Percentiles rank a stretch among this genome's conserved stretches.
These are phyloP conservation scores for Mycena amicta DNA, from an alignment of 768 basidiomycete species.

Conservation along the genomic window DNA sequence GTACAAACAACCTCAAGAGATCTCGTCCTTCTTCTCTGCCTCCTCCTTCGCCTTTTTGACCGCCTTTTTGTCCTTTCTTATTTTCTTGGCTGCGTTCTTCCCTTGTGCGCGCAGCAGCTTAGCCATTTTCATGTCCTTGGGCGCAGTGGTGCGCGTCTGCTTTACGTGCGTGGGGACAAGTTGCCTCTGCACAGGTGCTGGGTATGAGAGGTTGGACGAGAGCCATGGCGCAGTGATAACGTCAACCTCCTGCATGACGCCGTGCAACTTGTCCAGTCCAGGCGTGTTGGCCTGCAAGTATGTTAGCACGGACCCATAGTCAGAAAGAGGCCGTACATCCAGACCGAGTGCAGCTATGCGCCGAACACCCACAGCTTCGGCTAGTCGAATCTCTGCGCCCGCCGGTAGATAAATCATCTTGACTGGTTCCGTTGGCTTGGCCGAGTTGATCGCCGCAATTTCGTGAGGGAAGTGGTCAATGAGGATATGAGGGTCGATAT, in stretches of 20 bases:
- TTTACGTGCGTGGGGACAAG: conserved; percentile 80
- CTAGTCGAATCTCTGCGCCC: conserved; percentile 64
- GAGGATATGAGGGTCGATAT: conserved; percentile 72
- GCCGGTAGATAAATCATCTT: conserved; percentile 67
- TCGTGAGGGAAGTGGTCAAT: conserved; percentile 77
- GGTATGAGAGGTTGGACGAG: conserved; percentile 28
- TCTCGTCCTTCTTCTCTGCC: not conserved
- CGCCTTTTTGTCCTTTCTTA: conserved; percentile 21
- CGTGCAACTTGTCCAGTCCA: conserved; percentile 34
- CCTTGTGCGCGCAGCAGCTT: conserved; percentile 59
- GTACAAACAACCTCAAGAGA: not conserved
- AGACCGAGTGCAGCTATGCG: conserved; percentile 69
- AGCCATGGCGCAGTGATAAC: conserved; percentile 69
- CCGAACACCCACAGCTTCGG: conserved; percentile 64
- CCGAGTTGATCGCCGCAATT: conserved; percentile 75
- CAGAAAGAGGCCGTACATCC: conserved; percentile 49
- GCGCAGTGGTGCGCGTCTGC: conserved; percentile 75
- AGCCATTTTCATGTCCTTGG: conserved; percentile 75
- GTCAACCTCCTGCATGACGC: conserved; percentile 53
- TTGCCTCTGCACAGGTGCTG: conserved; percentile 21
- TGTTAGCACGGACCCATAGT: conserved; percentile 21
- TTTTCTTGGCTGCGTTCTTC: conserved; percentile 50
- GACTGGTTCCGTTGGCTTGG: conserved; percentile 36
- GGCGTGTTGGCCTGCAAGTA: conserved; percentile 42
- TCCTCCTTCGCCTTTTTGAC: not conserved